Percentiles rank a stretch among this genome's conserved stretches.
phyloP scores from a whole-genome alignment of 139 green algal genomes.

The Chlamydomonas sphaeroides region DNA sequence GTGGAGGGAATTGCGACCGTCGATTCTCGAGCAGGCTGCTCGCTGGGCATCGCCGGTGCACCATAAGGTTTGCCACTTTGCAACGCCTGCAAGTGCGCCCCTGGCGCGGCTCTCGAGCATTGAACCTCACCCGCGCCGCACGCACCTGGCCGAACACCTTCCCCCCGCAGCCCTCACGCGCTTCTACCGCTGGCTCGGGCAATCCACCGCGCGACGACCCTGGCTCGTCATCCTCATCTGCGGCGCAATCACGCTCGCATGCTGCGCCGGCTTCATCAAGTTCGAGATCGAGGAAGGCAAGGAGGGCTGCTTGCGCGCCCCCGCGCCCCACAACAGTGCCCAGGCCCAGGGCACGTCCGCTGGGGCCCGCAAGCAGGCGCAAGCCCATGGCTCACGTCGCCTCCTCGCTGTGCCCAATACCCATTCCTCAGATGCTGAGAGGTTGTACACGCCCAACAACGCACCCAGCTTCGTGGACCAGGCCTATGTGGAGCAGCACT shows the following conservation, averaged over 20 bases:
- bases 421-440: slow-evolving; percentile 28
- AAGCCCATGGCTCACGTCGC: background rate
- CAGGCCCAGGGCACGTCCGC: background rate
- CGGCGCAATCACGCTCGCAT: background rate
- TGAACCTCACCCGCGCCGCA: no score
- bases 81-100: no score
- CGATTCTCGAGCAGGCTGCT: no score
- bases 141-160: no score
- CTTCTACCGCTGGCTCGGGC: background rate
- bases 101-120: no score
- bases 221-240: background rate
- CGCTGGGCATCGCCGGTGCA: no score
- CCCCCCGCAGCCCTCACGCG: background rate
- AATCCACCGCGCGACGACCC: background rate
- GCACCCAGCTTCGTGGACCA: slow-evolving; percentile 22
- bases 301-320: no score
- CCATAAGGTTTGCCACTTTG: no score
- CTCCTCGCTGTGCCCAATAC: background rate
- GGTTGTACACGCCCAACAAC: slow-evolving; percentile 42
- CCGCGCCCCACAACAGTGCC: background rate
- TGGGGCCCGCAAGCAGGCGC: background rate
- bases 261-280: background rate
- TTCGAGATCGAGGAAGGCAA: background rate
- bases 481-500: slow-evolving; percentile 19
- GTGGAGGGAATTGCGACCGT: no score